These are phyloP conservation scores for Salix koriyanagi DNA, from an alignment of 345 rosid species.

Conservation along the genomic window DNA sequence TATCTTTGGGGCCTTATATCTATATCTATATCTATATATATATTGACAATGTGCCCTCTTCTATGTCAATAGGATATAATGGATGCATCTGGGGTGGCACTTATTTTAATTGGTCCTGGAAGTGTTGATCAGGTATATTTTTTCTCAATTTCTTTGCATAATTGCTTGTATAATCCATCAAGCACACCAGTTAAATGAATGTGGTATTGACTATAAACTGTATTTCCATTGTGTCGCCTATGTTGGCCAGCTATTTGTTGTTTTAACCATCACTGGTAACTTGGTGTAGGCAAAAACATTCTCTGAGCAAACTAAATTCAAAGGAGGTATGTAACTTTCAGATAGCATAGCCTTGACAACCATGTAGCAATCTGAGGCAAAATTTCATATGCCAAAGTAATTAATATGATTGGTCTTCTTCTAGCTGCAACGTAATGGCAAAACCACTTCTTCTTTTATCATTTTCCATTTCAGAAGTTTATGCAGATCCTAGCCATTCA, in stretches of 20 bases:
- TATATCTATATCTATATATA: too few relatives aligned
- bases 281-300: constrained; percentile 73
- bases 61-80: constrained; percentile 49
- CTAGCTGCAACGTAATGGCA: constrained; percentile 10
- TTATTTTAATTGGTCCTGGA: constrained; percentile 83
- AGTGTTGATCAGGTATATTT: constrained; percentile 67
- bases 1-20: not conserved
- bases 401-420: constrained; percentile 4
- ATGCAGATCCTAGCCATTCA: constrained; percentile 83
- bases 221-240: not conserved
- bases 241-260: constrained; percentile 2
- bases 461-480: constrained; percentile 53
- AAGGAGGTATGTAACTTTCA: constrained; percentile 58
- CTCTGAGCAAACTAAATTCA: constrained; percentile 73
- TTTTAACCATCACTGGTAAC: constrained; percentile 6
- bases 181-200: not conserved
- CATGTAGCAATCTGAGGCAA: not conserved
- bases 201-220: not conserved
- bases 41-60: too few relatives aligned
- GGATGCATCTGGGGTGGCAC: constrained; percentile 77
- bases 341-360: not conserved
- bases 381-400: not conserved
- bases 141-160: not conserved
- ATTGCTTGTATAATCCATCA: not conserved
- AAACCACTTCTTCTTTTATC: constrained; percentile 1